Evolutionary conservation across 768 basidiomycete genomes (phyloP), one percentile per base, ranked within the genome.

Genomic region (Mycena indigotica): DNA sequence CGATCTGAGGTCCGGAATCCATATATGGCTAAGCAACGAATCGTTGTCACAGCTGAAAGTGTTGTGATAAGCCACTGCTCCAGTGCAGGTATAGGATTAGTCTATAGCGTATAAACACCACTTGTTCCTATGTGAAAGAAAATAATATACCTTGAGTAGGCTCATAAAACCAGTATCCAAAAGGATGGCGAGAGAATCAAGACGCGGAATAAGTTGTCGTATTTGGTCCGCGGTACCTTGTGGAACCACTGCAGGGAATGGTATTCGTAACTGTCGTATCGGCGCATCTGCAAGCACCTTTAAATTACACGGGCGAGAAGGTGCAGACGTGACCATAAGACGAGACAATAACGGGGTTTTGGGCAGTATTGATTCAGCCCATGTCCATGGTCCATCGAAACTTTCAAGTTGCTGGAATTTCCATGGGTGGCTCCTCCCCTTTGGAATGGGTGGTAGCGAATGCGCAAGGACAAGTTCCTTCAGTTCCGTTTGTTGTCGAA

Each of bases 301-400:
- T 12, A 5, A 10, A 8, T 25, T 26, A n/a, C 28, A 28, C 5
- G 19, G 23, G 5, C 8, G 5, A 15, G 30, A 2, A 16, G 3
- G 0, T 24, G 38, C 51, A 39, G 32, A 30, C 5, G 56, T 50
- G 26, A 61, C 26, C 1, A 30, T 24, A 3, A 61, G 23, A 51
- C 55, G 52, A 15, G 56, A 61, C 6, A 48, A 13, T 3, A 57
- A 46, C 2, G 60, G 53, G 1, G 49, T 28, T 5, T 28, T 25
- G 4, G 53, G 60, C 23, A 53, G 13, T 3, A 61, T 48, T 13
- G 28, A 10, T 19, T 61, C 56, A 1, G 41, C 32, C 60, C 60
- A 61, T 4, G 60, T 52, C 60, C 57, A 57, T 13, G 60, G 41
- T 1, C 46, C 60, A 15, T 35, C 29, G 40, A 61, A 52, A 26